Base-by-base conservation (phyloP, 768 basidiomycete genomes). In the Auricularia heimuer region DNA sequence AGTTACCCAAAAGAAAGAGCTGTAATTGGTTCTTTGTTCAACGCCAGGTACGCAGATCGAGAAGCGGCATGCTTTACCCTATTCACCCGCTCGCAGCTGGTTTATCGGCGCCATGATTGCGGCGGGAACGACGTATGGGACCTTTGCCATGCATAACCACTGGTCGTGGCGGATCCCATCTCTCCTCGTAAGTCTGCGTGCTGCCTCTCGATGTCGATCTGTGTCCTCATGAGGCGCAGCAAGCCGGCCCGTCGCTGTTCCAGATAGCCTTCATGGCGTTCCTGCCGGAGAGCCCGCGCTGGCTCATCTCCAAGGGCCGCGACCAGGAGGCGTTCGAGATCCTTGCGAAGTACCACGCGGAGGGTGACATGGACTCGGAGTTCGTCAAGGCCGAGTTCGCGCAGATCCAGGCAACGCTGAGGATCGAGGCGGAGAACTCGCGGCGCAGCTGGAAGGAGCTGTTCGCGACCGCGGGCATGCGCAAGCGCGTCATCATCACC, bases 221-320 rank as follows among this genome's bases (percentile, higher is more conserved):
- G 12, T 39, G 8, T 39, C 39, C 7, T 39, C 39, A 85, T 0
- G 82, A 85, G n/a, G 69, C 83, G 54, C 77, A 87, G 4, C 87
- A 88, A 71, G 68, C 82, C 39, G 70, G 79, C 0, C 86, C 86
- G 1, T 81, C 80, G 65, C 37, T 77, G 11, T 72, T 86, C 24
- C 86, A 87, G 67, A 69, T 87, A 54, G 65, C 67, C 34, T 84
- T 88, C 56, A 29, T 60, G 56, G 21, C 56, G 21, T 82, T 84
- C 69, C 74, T 87, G 16, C 85, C 85, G 2, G 86, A 88, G 69
- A 85, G 84, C 11, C 86, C 86, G 16, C 80, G 84, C 45, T 87
- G 85, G 85, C 78, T 87, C 3, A 76, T 87, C 36, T 81, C 83
- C 2, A 81, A 80, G 61, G 84, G 85, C 35, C 79, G 84, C 18